A percentile compares a stretch with the other conserved stretches of the same genome.
Conservation (phyloP, 1,139 yeast species). For the Geotrichum histeridarum region DNA sequence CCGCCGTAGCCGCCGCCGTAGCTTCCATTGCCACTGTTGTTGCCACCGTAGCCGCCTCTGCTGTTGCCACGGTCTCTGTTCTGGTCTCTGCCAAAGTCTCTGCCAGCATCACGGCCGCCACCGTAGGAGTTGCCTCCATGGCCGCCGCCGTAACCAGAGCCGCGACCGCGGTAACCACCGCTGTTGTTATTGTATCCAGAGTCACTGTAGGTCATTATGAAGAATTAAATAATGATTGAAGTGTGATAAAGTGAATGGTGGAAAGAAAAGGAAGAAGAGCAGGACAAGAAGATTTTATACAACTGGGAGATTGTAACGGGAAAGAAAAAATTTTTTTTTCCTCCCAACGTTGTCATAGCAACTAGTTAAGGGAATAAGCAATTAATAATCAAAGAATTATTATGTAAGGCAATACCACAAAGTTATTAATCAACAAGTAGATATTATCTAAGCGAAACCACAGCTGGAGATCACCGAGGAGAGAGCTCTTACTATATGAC, state of each 20-base stretch:
- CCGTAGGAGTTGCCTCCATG: conserved; percentile 21
- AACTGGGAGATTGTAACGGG: background rate
- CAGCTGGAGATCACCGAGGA: too few species aligned
- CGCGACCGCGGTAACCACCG: conserved; percentile 28
- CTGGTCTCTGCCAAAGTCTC: conserved; percentile 20
- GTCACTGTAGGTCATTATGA: conserved; percentile 20
- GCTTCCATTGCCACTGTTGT: conserved; percentile 19
- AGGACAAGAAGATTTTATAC: background rate
- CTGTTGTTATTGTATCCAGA: conserved; percentile 21
- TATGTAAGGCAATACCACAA: background rate
- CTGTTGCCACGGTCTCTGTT: conserved; percentile 24
- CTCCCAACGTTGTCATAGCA: conserved; percentile 4
- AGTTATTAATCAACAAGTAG: background rate
- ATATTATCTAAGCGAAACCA: too few species aligned
- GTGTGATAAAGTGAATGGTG: conserved; percentile 1
- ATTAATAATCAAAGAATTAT: background rate
- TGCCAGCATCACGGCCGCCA: conserved; percentile 18
- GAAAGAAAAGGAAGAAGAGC: conserved; percentile 5
- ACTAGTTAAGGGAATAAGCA: background rate
- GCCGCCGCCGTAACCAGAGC: conserved; percentile 22
- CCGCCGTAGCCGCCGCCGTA: conserved; percentile 35
- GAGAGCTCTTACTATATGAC: too few species aligned
- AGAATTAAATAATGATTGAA: background rate
- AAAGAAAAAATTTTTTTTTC: background rate
- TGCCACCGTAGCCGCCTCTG: conserved; percentile 21